Evolutionary conservation across 2,329 filamentous ascomycete species (phyloP).

Genomic region (Hypoxylon sp.): DNA sequence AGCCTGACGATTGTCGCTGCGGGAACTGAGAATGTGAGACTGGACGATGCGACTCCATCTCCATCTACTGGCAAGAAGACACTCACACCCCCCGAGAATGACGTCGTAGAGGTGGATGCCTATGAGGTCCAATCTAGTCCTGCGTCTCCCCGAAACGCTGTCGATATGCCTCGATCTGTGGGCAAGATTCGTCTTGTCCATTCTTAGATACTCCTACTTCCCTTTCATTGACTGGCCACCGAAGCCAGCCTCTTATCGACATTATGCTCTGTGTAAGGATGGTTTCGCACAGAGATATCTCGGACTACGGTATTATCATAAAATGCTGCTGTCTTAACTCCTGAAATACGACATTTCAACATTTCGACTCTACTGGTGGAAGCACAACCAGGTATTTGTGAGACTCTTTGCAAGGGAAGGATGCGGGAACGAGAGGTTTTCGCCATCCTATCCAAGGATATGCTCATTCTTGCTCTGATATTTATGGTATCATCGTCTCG

Average conservation of each 20-base stretch:
- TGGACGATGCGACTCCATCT: slow-evolving; percentile 18
- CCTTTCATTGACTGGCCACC: background rate
- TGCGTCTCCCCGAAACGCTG: slow-evolving; percentile 41
- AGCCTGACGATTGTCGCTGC: slow-evolving; percentile 47
- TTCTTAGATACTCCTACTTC: slow-evolving; percentile 42
- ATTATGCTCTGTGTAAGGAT: background rate
- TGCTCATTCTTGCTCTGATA: background rate
- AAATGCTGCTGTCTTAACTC: background rate
- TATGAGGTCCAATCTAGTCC: slow-evolving; percentile 31
- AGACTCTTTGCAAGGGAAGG: slow-evolving; percentile 4
- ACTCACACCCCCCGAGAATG: slow-evolving; percentile 22
- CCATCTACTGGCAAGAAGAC: slow-evolving; percentile 25
- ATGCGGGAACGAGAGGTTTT: slow-evolving; percentile 8
- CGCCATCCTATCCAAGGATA: slow-evolving; percentile 14
- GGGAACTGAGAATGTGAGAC: slow-evolving; percentile 30
- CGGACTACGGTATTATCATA: background rate
- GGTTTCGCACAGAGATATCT: background rate
- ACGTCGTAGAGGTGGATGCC: slow-evolving; percentile 11
- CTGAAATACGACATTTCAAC: background rate
- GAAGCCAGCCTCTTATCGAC: slow-evolving; percentile 1
- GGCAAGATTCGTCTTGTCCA: slow-evolving; percentile 50
- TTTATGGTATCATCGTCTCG: background rate
- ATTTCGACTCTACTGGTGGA: background rate
- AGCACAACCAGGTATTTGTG: background rate
- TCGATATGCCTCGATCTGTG: slow-evolving; percentile 51